Base-by-base conservation (phyloP, 352 stramenopile species). In the Globisporangium paroecandrum region DNA sequence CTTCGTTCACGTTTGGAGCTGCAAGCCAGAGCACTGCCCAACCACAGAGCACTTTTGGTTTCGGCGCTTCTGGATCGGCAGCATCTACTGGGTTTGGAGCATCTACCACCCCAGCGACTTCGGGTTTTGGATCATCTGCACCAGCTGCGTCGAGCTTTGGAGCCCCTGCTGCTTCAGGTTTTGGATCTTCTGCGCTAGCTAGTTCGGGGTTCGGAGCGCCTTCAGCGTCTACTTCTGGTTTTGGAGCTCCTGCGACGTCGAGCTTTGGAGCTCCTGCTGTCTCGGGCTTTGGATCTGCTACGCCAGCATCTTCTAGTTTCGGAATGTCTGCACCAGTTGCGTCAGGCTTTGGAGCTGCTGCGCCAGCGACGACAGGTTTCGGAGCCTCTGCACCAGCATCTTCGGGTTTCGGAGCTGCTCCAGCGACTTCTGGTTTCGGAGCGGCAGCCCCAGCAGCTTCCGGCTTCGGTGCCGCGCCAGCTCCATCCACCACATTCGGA, bases 71-170 rank as follows among this genome's bases (percentile, higher is more conserved):
- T 24, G 55, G 56, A 15, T 15, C 58, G 27, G 20, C 46, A 29
- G 51, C 70, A 36, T n/a, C 62, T 46, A 38, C 56, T 32, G 46
- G 64, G 1, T 69, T 69, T 47, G 64, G 64, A 1, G 12, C 38
- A 2, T 74, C 72, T 27, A 62, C 71, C 4, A 68, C 71, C 46
- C 47, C 73, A 22, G 43, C 69, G 32, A 47, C 75, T 3, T 82
- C 78, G 58, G 72, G 73, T 20, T 71, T 82, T 34, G 41, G 69
- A 8, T 60, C 72, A 27, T 36, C 69, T 55, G 60, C 68, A 13
- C 65, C 68, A n/a, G 59, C 65, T n/a, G 82, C 69, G 55, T 64
- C 66, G 71, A 75, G 68, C 27, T 87, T 88, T 66, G 78, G 75
- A 43, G 51, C 68, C 1, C 65, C 70, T 24, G 57, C 32, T 65